phyloP scores from a whole-genome alignment of 441 rosid genomes.

The Isatis lusitanica region DNA sequence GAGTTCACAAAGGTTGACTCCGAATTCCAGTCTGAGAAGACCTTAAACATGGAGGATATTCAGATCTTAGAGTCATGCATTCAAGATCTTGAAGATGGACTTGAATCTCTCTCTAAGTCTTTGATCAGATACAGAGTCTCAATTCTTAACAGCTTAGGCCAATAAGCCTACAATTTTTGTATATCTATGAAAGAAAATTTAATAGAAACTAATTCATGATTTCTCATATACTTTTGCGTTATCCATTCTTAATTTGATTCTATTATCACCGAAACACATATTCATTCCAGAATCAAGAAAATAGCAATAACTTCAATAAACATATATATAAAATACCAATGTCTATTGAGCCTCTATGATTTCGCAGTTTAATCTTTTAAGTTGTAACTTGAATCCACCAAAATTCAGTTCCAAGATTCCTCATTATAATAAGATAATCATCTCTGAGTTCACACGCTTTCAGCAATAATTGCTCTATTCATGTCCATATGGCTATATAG shows the following conservation, averaged over 20 bases:
- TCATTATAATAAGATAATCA: background rate
- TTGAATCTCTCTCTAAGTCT: slow-evolving; percentile 39
- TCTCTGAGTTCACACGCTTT: background rate
- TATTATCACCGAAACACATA: background rate
- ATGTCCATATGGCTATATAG: background rate
- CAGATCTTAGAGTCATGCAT: slow-evolving; percentile 44
- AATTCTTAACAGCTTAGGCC: slow-evolving; percentile 18
- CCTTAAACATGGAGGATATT: slow-evolving; percentile 24
- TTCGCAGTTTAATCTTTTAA: background rate
- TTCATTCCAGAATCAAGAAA: background rate
- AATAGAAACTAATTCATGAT: background rate
- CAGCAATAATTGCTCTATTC: background rate
- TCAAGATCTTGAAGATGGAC: slow-evolving; percentile 48
- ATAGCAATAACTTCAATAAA: background rate
- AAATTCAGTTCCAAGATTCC: background rate
- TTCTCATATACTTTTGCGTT: background rate
- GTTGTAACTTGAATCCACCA: background rate
- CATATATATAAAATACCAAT: background rate
- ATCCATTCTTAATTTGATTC: background rate
- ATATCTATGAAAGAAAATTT: background rate
- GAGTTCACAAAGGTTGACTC: slow-evolving; percentile 39
- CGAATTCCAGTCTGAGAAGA: slow-evolving; percentile 27
- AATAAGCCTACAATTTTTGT: slow-evolving; percentile 18
- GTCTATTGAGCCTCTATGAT: background rate
- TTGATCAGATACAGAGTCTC: slow-evolving; percentile 43